Evolutionary conservation across 768 basidiomycete genomes (phyloP), one percentile per base, ranked within the genome.

Genomic region (Mycena indigotica): DNA sequence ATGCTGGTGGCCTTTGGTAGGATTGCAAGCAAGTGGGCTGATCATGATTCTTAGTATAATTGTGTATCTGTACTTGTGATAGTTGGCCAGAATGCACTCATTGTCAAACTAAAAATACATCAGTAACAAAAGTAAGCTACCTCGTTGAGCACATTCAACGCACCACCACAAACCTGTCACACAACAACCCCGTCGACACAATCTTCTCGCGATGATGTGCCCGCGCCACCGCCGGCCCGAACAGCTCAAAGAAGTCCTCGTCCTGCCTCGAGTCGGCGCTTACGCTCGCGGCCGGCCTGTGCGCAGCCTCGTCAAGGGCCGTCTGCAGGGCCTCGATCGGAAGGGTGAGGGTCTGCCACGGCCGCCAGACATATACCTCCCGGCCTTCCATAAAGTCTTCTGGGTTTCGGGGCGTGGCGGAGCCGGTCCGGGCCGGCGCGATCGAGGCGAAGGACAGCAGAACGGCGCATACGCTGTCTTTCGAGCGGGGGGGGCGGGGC

Each of bases 321-420:
- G 26, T 35, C n/a, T 51, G 39, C 23, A 63, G 48, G 19, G 65
- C 52, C 21, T 45, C 52, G 19, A 64, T 46, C 4, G 64, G 60
- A 5, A 64, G 56, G 1, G 58, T 53, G 12, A 77, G 38, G 2
- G 68, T 62, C 3, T 78, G 73, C 81, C 81, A 85, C 3, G 84
- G 84, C 32, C 72, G 65, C 80, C 83, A 85, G 5, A 79, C 70
- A 41, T 72, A 69, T 13, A 84, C 68, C 2, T 77, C 76, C 6
- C 63, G 64, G 1, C 78, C 82, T 21, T 72, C 72, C 10, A 67
- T 60, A 25, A 85, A 76, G 4, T 69, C 68, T 32, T 75, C 75
- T 2, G 68, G 65, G 52, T 73, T 73, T 48, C 75, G 72, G 55
- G 70, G 64, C 4, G 64, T 56, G 12, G 69, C 69, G 41, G 21